These are phyloP conservation scores for Diaporthe sp. DNA, from an alignment of 2,329 filamentous ascomycete genomes.

Conservation along the genomic window DNA sequence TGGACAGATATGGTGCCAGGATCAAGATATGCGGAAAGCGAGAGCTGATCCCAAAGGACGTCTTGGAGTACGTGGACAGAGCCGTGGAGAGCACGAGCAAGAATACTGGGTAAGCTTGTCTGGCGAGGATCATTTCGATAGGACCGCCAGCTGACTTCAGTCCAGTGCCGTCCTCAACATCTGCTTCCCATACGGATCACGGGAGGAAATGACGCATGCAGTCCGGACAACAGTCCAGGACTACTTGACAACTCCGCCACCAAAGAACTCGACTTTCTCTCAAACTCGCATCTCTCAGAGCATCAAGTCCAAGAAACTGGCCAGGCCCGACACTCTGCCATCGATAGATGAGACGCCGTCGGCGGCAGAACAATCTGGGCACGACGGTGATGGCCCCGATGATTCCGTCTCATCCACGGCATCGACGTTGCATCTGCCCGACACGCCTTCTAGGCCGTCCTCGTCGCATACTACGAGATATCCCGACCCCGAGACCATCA, in stretches of 20 bases:
- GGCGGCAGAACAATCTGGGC: conserved; percentile 57
- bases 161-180: conserved; percentile 80
- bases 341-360: conserved; percentile 65
- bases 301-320: conserved; percentile 78
- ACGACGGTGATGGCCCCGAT: conserved; percentile 58
- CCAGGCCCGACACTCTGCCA: conserved; percentile 59
- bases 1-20: conserved; percentile 92
- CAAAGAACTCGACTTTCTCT: conserved; percentile 81
- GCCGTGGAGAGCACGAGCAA: conserved; percentile 88
- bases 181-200: conserved; percentile 96
- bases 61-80: conserved; percentile 87
- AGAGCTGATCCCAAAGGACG: conserved; percentile 86
- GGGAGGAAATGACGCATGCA: conserved; percentile 93
- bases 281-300: conserved; percentile 89
- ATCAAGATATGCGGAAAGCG: conserved; percentile 89
- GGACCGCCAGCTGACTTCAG: conserved; percentile 34
- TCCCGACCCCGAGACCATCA: conserved; percentile 88
- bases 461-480: conserved; percentile 56
- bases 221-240: conserved; percentile 90
- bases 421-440: conserved; percentile 65
- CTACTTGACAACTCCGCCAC: conserved; percentile 80
- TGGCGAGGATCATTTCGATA: neutral
- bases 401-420: conserved; percentile 73
- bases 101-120: conserved; percentile 77
- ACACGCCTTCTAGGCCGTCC: conserved; percentile 52